Evolutionary conservation across 2,329 filamentous ascomycete species (phyloP).

Genomic region (Cercospora sojina): DNA sequence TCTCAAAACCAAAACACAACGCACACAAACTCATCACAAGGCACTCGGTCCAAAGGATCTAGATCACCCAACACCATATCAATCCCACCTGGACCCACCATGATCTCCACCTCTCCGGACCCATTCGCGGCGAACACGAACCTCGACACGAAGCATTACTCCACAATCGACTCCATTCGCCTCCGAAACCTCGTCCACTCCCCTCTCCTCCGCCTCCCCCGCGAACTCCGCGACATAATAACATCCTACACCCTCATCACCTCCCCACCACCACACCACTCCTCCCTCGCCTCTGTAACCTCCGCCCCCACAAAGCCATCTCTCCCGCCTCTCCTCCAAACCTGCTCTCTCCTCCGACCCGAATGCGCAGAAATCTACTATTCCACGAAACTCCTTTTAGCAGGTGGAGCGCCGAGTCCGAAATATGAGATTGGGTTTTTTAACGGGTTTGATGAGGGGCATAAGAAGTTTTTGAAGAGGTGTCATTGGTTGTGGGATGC

Average conservation of each 20-base stretch:
- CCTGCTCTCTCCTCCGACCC: background rate
- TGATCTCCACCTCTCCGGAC: background rate
- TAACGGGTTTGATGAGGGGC: conserved; percentile 5
- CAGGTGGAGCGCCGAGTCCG: conserved; percentile 13
- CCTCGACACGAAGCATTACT: background rate
- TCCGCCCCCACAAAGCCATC: background rate
- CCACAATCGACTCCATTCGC: background rate
- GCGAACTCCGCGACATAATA: conserved; percentile 18
- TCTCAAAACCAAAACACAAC: background rate
- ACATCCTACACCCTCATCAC: background rate
- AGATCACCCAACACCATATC: background rate
- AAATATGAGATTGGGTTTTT: conserved; percentile 12
- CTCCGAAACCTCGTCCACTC: conserved; percentile 7
- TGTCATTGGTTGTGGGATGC: conserved; percentile 20
- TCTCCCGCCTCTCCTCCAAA: conserved; percentile 12
- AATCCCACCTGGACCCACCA: background rate
- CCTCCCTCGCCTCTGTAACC: background rate
- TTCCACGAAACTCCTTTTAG: conserved; percentile 6
- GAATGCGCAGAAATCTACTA: conserved; percentile 19
- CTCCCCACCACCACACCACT: background rate
- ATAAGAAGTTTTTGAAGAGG: conserved; percentile 15
- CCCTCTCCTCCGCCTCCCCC: conserved; percentile 14
- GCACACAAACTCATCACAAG: background rate
- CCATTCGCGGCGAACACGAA: background rate
- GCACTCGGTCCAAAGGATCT: background rate